Conservation (phyloP, 768 basidiomycete species). For the Strobilomyces confusus region DNA sequence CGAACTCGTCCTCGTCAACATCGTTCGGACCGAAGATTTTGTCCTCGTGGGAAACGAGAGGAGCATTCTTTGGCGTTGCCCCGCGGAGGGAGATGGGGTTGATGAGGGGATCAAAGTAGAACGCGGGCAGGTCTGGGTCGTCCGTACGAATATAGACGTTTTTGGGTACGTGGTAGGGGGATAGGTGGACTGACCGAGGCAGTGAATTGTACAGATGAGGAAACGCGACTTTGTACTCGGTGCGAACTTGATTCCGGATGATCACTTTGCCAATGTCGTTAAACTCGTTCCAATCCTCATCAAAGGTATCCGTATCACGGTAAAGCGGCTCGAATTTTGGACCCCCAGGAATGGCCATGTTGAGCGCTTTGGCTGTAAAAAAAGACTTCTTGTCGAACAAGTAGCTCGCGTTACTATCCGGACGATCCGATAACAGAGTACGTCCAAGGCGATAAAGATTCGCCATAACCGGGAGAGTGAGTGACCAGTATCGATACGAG, state of each 20-base stretch:
- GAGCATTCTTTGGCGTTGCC: constrained; percentile 74
- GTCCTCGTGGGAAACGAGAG: constrained; percentile 86
- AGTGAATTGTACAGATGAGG: constrained; percentile 98
- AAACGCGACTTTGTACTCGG: constrained; percentile 99
- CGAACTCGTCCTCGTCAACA: constrained; percentile 83
- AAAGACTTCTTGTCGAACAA: constrained; percentile 97
- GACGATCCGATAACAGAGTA: constrained; percentile 88
- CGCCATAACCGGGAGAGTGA: constrained; percentile 92
- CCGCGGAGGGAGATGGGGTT: constrained; percentile 95
- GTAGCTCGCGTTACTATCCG: constrained; percentile 87
- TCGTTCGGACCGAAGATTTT: constrained; percentile 86
- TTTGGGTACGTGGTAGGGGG: constrained; percentile 90
- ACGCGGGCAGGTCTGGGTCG: constrained; percentile 98
- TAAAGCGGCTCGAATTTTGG: constrained; percentile 98
- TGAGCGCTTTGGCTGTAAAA: constrained; percentile 96
- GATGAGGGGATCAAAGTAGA: constrained; percentile 98
- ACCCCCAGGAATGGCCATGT: constrained; percentile 96
- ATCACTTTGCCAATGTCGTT: constrained; percentile 99
- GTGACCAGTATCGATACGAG: constrained; percentile 90
- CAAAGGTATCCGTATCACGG: constrained; percentile 94
- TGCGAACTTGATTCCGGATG: constrained; percentile 96
- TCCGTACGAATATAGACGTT: constrained; percentile 99
- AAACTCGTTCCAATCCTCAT: constrained; percentile 99
- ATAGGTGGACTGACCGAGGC: constrained; percentile 89
- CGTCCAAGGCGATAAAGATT: constrained; percentile 95